phyloP scores from a whole-genome alignment of 148 eudicot species.

The Fagopyrum esculentum region DNA sequence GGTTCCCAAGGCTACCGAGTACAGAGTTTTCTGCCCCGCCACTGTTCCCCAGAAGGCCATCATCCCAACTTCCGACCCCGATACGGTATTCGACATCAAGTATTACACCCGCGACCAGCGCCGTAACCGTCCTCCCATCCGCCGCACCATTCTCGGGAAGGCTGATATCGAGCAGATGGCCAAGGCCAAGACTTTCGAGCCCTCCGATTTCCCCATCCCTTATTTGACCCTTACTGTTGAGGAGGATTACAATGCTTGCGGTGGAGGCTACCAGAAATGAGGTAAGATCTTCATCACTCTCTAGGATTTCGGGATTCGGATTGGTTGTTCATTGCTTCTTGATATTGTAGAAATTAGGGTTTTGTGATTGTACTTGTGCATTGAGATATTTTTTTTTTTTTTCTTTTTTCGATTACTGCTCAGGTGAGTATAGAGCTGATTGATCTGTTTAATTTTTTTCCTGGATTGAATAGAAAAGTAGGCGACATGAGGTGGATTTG shows the following conservation, averaged over 20 bases:
- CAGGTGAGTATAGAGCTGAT: neutral
- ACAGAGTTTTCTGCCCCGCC: conserved; percentile 76
- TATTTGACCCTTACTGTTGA: conserved; percentile 39
- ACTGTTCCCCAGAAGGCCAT: conserved; percentile 52
- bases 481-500: neutral
- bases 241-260: conserved; percentile 47
- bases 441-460: neutral
- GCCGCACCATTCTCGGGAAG: conserved; percentile 53
- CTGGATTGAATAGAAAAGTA: neutral
- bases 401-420: neutral
- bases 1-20: conserved; percentile 70
- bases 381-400: neutral
- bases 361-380: neutral
- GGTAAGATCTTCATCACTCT: conserved; percentile 13
- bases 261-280: conserved; percentile 52
- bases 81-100: conserved; percentile 75
- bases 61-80: conserved; percentile 62
- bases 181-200: conserved; percentile 48
- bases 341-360: conserved; percentile 6
- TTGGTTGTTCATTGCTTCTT: neutral
- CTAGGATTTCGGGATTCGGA: neutral
- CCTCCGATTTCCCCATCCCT: conserved; percentile 43
- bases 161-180: conserved; percentile 62
- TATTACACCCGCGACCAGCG: conserved; percentile 79
- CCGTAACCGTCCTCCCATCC: conserved; percentile 73